phyloP scores from a whole-genome alignment of 257 asterid genomes.

The Solanum rostratum region DNA sequence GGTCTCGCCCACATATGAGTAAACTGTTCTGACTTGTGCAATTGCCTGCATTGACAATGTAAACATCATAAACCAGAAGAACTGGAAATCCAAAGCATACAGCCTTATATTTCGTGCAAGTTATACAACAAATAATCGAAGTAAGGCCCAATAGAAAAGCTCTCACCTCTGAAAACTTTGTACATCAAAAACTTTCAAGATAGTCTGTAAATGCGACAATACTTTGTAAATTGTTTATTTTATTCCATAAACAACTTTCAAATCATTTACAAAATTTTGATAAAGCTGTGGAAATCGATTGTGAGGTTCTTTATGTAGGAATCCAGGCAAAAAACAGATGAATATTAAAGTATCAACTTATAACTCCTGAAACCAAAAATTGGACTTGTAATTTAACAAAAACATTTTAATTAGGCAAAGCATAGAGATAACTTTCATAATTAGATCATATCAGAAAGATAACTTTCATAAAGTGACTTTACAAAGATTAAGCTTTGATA shows the following conservation, averaged over 20 bases:
- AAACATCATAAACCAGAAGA: background rate
- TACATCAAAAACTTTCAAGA: background rate
- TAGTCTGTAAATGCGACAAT: background rate
- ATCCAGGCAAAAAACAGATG: background rate
- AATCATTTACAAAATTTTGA: background rate
- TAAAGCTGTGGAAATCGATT: background rate
- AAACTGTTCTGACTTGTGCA: slow-evolving; percentile 94
- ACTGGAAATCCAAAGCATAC: background rate
- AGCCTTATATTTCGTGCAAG: background rate
- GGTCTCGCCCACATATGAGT: slow-evolving; percentile 85
- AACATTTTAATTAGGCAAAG: background rate
- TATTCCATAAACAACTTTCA: background rate
- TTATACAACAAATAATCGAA: background rate
- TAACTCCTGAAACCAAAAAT: background rate
- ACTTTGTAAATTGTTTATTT: background rate
- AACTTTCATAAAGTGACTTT: background rate
- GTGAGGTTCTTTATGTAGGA: background rate
- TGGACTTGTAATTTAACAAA: background rate
- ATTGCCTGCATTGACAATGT: slow-evolving; percentile 50
- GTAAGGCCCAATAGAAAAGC: background rate
- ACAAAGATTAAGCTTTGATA: background rate
- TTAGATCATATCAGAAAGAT: background rate
- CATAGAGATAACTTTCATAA: background rate
- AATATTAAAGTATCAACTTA: background rate
- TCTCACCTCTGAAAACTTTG: background rate